A percentile compares a stretch with the other conserved stretches of the same genome.
Conservation (phyloP, 192 early-diverging fungal species). For the Coemansia sp. region DNA sequence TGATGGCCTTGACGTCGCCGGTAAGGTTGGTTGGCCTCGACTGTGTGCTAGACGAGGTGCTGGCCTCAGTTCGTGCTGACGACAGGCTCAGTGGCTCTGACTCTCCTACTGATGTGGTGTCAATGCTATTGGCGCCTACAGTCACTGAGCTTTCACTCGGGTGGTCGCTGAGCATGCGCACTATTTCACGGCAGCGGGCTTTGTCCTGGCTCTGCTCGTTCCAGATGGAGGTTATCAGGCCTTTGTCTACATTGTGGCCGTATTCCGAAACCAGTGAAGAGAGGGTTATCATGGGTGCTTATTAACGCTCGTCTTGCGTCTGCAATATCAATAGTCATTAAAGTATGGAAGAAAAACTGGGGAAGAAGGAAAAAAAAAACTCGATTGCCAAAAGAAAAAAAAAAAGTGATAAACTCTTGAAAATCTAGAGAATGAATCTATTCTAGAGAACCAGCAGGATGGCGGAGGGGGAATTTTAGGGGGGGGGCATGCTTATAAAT, state of each 20-base stretch:
- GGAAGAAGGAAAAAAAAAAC: background rate
- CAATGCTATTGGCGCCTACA: conserved; percentile 5
- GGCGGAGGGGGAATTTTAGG: no score
- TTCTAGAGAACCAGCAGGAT: no score
- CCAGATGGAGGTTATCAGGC: conserved; percentile 45
- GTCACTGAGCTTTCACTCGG: conserved; percentile 1
- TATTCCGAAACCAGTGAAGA: conserved; percentile 32
- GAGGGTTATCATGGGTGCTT: conserved; percentile 21
- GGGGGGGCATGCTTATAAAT: no score
- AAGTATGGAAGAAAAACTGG: background rate
- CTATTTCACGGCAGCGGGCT: conserved; percentile 35
- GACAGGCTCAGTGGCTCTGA: conserved; percentile 18
- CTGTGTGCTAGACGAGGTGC: background rate
- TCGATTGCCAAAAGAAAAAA: background rate
- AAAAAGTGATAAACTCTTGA: no score
- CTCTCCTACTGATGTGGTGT: background rate
- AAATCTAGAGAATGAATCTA: no score
- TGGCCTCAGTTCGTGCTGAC: conserved; percentile 4
- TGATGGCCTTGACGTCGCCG: conserved; percentile 26
- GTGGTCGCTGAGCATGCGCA: conserved; percentile 40
- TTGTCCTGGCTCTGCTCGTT: conserved; percentile 29
- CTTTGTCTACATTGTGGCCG: conserved; percentile 32
- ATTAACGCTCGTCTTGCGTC: background rate
- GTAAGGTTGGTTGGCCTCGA: background rate
- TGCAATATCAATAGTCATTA: background rate